Evolutionary conservation across 1,139 yeast species (phyloP), one percentile per base, ranked within the genome.

Genomic region (Pichia sp.): DNA sequence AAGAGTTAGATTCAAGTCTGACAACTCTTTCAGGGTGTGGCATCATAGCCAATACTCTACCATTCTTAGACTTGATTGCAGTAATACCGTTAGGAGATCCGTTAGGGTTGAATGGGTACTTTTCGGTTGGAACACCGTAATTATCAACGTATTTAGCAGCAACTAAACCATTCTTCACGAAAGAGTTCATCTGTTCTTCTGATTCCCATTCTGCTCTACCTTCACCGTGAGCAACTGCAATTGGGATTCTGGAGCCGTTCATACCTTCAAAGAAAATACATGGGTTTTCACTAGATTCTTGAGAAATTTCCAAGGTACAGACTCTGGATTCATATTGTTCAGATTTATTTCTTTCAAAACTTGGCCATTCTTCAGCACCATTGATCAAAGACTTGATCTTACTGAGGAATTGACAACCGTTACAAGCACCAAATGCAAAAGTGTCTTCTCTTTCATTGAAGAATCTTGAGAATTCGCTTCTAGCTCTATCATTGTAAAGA

Each of bases 151-250:
- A 93, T 59, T 85, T 75, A 35, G 88, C 70, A 32, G 81, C 80
- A 31, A 72, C 69, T 41, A 79, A 66, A 2, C 72, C 71, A 41
- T 70, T 67, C 32, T 64, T 58, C 39, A 70, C 66, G 51, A 77
- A 71, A 23, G 55, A 53, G 13, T 64, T 51, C 45, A 69, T 63
- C 44, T 65, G 59, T 36, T 67, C 66, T 21, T 64, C 68, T 14
- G 60, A 48, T 39, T 61, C 64, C 59, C 88, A 93, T 32, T 69
- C 63, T 16, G 96, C 97, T 51, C 87, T 77, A 52, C 99, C 99
- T 66, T 93, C 99, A 51, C 98, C 98, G 56, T 93, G 99, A 6
- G 99, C 98, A 48, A 91, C 98, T 20, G 93, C 96, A 61, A 91
- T 86, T 38, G 98, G 98, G 53, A 93, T 63, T 52, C 78, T 75